Evolutionary conservation across 495 filamentous ascomycete genomes (phyloP).

Genomic region (Aspergillus hancockii): DNA sequence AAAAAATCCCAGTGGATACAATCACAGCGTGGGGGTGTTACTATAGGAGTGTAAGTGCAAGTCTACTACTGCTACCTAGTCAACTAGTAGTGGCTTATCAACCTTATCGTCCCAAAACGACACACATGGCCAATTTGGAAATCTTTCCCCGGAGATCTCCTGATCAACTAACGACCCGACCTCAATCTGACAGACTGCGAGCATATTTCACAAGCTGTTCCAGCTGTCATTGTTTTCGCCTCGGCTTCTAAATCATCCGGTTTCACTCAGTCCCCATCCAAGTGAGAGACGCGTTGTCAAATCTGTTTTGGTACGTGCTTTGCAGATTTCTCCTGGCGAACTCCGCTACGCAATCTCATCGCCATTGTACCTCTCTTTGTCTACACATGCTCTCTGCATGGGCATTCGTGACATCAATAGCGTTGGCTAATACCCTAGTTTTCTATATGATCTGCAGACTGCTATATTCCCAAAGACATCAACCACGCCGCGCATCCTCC

Average conservation of each 20-base stretch:
- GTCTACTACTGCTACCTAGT: background rate
- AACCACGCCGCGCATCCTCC: background rate
- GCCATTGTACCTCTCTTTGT: background rate
- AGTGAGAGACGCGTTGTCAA: background rate
- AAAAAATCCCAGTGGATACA: too few relatives aligned
- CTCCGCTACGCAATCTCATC: background rate
- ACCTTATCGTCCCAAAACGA: constrained; percentile 11
- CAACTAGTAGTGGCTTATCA: constrained; percentile 6
- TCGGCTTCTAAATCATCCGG: background rate
- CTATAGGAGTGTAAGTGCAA: background rate
- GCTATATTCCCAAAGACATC: background rate
- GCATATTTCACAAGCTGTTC: background rate
- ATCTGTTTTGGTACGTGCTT: background rate
- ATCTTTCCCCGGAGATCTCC: constrained; percentile 9
- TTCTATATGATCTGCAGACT: background rate
- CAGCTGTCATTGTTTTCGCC: background rate
- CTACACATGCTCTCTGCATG: background rate
- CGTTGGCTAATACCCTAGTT: background rate
- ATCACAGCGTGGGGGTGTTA: background rate
- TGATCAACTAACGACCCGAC: constrained; percentile 8
- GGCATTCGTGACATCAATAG: background rate
- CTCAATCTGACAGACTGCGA: background rate
- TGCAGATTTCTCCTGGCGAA: background rate
- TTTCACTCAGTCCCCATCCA: background rate
- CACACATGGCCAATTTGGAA: constrained; percentile 5